Percentiles rank a stretch among this genome's conserved stretches.
phyloP scores from a whole-genome alignment of 306 rosid species.

The Abrus pulchellus region DNA sequence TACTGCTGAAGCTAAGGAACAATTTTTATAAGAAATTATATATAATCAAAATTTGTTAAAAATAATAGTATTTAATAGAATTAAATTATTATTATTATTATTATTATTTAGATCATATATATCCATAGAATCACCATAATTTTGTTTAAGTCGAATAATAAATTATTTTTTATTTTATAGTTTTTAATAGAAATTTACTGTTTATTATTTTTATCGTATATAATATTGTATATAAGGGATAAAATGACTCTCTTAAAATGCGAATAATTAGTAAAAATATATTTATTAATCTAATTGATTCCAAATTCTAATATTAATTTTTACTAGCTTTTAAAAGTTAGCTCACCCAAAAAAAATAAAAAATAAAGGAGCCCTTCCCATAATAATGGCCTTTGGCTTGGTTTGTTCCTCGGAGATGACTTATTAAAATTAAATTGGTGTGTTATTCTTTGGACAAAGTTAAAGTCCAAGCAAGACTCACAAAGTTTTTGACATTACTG shows the following conservation, averaged over 20 bases:
- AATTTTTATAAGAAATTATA: too few species aligned
- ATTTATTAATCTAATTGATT: too few species aligned
- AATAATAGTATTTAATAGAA: too few species aligned
- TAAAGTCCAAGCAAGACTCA: not conserved
- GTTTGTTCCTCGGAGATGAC: not conserved
- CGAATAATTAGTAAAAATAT: not conserved
- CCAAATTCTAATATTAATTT: not conserved
- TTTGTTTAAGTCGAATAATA: too few species aligned
- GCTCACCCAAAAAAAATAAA: not conserved
- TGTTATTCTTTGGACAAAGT: slow-evolving; percentile 26
- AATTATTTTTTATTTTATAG: not conserved
- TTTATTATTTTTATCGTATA: too few species aligned
- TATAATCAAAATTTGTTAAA: too few species aligned
- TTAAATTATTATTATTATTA: too few species aligned
- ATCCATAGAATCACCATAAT: too few species aligned
- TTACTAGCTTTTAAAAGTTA: not conserved
- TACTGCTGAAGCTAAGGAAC: not conserved
- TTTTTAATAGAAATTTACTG: too few species aligned
- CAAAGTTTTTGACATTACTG: not conserved
- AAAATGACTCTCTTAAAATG: not conserved
- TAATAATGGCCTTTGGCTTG: not conserved
- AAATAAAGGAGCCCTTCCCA: not conserved
- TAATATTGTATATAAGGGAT: not conserved
- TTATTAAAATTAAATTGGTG: not conserved
- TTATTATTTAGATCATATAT: too few species aligned